phyloP scores from a whole-genome alignment of 2,329 filamentous ascomycete genomes.

The Zasmidium citrigriseum region DNA sequence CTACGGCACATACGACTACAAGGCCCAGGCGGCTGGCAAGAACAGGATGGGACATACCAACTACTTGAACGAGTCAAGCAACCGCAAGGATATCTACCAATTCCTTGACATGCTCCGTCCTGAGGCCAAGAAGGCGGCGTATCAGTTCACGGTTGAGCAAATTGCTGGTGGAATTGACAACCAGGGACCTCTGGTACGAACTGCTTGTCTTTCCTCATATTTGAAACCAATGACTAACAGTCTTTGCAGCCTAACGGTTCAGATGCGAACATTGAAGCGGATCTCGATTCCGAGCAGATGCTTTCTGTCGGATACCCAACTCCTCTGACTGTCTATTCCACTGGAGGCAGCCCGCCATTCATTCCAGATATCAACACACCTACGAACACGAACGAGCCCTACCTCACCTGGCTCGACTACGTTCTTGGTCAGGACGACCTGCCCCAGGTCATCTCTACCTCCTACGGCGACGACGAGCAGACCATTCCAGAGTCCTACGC shows the following conservation, averaged over 20 bases:
- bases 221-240: too few relatives aligned
- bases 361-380: constrained; percentile 49
- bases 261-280: constrained; percentile 60
- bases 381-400: constrained; percentile 66
- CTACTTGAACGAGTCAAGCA: constrained; percentile 50
- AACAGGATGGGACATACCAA: constrained; percentile 51
- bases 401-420: constrained; percentile 63
- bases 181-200: too few relatives aligned
- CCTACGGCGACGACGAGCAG: constrained; percentile 69
- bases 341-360: constrained; percentile 58
- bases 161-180: constrained; percentile 58
- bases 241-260: too few relatives aligned
- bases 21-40: constrained; percentile 42
- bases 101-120: constrained; percentile 60
- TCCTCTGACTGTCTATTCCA: constrained; percentile 60
- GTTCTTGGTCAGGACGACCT: constrained; percentile 57
- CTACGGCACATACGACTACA: constrained; percentile 58
- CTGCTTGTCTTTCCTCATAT: too few relatives aligned
- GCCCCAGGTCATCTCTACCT: constrained; percentile 64
- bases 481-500: constrained; percentile 63
- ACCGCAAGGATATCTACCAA: constrained; percentile 56
- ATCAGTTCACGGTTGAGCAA: constrained; percentile 58
- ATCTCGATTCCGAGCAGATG: constrained; percentile 65
- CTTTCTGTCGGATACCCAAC: constrained; percentile 57
- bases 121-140: constrained; percentile 46